Evolutionary conservation across 2,329 filamentous ascomycete species (phyloP).

Genomic region (Akanthomyces lecanii): DNA sequence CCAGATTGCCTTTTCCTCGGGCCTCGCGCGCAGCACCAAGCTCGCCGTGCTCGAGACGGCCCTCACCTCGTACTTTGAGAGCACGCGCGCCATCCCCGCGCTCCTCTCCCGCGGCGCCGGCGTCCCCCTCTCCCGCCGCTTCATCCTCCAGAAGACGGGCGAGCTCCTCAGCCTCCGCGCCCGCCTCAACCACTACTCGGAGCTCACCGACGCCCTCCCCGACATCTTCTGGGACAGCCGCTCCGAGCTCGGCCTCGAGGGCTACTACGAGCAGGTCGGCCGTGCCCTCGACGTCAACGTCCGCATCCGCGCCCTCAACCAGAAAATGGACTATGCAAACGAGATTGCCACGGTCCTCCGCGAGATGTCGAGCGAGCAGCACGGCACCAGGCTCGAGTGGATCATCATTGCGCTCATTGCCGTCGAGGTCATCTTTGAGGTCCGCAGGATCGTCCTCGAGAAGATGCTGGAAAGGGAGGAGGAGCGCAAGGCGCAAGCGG

Average conservation of each 20-base stretch:
- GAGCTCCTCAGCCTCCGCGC: slow-evolving; percentile 85
- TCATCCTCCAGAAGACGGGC: slow-evolving; percentile 90
- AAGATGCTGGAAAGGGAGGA: slow-evolving; percentile 36
- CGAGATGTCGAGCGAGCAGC: slow-evolving; percentile 85
- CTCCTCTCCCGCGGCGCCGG: slow-evolving; percentile 63
- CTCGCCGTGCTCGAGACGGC: slow-evolving; percentile 85
- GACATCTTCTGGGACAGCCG: slow-evolving; percentile 95
- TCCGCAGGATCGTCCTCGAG: slow-evolving; percentile 69
- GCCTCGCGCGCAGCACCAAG: slow-evolving; percentile 87
- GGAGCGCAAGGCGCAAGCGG: slow-evolving; percentile 8
- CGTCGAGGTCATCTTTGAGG: slow-evolving; percentile 85
- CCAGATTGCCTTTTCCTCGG: slow-evolving; percentile 95
- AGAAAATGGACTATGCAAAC: slow-evolving; percentile 96
- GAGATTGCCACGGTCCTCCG: slow-evolving; percentile 88
- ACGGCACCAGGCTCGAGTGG: slow-evolving; percentile 84
- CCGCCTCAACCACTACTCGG: slow-evolving; percentile 93
- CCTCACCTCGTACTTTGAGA: slow-evolving; percentile 79
- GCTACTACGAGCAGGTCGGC: slow-evolving; percentile 92
- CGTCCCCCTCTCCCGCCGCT: slow-evolving; percentile 52
- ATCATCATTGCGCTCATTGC: slow-evolving; percentile 93
- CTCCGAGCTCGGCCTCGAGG: slow-evolving; percentile 84
- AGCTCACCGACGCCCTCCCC: slow-evolving; percentile 89
- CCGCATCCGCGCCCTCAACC: slow-evolving; percentile 85
- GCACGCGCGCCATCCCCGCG: slow-evolving; percentile 75
- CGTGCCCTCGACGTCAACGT: slow-evolving; percentile 86